Conservation (phyloP, 2,329 filamentous ascomycete species). For the Cucurbitaria berberidis region DNA sequence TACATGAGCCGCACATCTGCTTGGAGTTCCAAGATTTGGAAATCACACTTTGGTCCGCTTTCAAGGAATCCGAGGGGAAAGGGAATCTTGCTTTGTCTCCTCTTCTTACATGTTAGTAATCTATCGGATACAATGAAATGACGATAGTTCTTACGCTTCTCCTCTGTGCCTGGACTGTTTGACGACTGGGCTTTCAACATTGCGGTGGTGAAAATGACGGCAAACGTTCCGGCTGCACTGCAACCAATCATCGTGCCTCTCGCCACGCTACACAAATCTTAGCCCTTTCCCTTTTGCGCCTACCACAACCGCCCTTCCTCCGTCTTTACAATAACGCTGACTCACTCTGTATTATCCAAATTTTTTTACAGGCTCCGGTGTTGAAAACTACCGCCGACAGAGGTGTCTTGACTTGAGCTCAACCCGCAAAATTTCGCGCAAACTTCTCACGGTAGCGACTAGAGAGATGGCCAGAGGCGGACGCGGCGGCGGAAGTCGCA, state of each 20-base stretch:
- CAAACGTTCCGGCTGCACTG: background rate
- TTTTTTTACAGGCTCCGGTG: background rate
- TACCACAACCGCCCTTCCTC: conserved; percentile 3
- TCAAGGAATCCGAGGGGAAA: too few relatives aligned
- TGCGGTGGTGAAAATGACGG: background rate
- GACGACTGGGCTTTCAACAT: too few relatives aligned
- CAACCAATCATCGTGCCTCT: conserved; percentile 5
- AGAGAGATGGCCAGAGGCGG: conserved; percentile 37
- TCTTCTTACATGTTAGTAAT: too few relatives aligned
- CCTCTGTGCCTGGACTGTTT: too few relatives aligned
- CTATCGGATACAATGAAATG: too few relatives aligned
- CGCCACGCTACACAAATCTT: conserved; percentile 6
- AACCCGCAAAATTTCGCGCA: conserved; percentile 26
- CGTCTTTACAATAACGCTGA: conserved; percentile 4
- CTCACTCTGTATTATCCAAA: conserved; percentile 12
- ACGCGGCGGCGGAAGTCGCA: conserved; percentile 45
- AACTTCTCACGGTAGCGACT: conserved; percentile 15
- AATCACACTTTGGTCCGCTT: too few relatives aligned
- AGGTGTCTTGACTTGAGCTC: background rate
- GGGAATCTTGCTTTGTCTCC: too few relatives aligned
- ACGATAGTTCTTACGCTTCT: too few relatives aligned
- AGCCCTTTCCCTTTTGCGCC: conserved; percentile 10
- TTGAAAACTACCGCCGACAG: background rate
- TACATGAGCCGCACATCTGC: too few relatives aligned
- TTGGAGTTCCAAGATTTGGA: too few relatives aligned